Base-by-base conservation (phyloP, 371 early-diverging fungal species). In the Saksenaea oblongispora region DNA sequence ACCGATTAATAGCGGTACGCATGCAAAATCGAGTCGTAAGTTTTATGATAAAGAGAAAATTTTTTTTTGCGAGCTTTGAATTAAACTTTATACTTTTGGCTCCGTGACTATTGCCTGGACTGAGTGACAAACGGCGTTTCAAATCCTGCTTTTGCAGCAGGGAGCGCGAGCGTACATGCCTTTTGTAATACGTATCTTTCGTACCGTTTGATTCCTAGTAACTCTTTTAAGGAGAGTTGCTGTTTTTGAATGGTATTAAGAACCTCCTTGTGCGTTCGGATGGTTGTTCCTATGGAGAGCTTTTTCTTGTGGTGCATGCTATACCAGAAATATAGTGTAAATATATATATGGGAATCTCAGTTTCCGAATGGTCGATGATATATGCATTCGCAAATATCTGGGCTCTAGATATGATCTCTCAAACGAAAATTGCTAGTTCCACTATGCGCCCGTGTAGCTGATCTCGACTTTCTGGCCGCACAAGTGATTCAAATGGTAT, bases 21-120 rank as follows among this genome's bases (percentile, higher is more conserved):
- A 47, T 47, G 51, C 51, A 47, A 47, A 47, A 47, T 47, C 51
- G 51, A 47, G 51, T 47, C 51, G 42, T 22, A 47, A 47, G 51
- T 47, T 47, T 47, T 47, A 47, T 47, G 51, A 17, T 22, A 47
- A 47, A 47, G 51, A 47, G 24, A 22, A 47, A 47, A 47, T 22
- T 22, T 47, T 47, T 47, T 22, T n/a, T 22, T 17, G 42, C 42
- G 17, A 41, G 3, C 42, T 31, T 31, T 31, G 31, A 5, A 14
- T 5, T 14, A 41, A 17, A 41, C 14, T 41, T 41, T 41, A 41
- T 41, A 41, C 13, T 13, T 17, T 14, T 15, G n/a, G n/a, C n/a
- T n/a, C n/a, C n/a, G n/a, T n/a, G n/a, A n/a, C n/a, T n/a, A n/a
- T n/a, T n/a, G n/a, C n/a, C n/a, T n/a, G n/a, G n/a, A n/a, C n/a